These are phyloP conservation scores for Flaveria sonorensis DNA, from an alignment of 129 eudicot species.

Conservation along the genomic window DNA sequence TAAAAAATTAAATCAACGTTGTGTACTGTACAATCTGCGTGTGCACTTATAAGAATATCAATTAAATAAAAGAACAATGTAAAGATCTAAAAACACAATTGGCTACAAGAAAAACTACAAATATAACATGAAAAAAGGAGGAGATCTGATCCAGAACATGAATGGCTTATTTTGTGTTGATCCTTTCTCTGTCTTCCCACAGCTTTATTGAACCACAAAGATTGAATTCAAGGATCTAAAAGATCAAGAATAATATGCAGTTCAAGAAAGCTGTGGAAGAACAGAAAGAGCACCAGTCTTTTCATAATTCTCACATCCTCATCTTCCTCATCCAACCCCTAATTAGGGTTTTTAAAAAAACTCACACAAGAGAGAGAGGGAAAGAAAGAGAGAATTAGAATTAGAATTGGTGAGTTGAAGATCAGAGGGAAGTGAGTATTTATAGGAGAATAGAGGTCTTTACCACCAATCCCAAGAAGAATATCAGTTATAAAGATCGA, in stretches of 20 bases:
- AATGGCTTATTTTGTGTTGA: constrained; percentile 32
- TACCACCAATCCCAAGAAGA: constrained; percentile 96
- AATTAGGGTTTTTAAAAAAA: constrained; percentile 44
- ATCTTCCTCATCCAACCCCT: constrained; percentile 38
- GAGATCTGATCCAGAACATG: constrained; percentile 25
- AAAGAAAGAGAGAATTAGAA: not conserved
- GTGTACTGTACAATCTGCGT: not conserved
- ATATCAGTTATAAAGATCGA: constrained; percentile 49
- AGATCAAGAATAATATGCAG: constrained; percentile 45
- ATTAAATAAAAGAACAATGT: not conserved
- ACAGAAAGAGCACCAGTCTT: constrained; percentile 63
- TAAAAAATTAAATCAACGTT: not conserved
- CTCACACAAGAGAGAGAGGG: constrained; percentile 9
- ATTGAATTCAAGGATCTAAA: not conserved
- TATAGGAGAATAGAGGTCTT: constrained; percentile 53
- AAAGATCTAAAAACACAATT: not conserved
- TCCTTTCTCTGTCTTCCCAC: constrained; percentile 81
- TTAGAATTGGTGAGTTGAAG: constrained; percentile 33
- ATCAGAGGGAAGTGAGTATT: constrained; percentile 36
- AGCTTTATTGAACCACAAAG: constrained; percentile 88
- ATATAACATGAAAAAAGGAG: constrained; percentile 24
- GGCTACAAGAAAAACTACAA: not conserved
- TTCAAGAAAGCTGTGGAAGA: constrained; percentile 99
- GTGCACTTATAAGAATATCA: not conserved
- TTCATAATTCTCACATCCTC: not conserved